These are phyloP conservation scores for Trichoderma sp. DNA, from an alignment of 2,329 filamentous ascomycete species.

Conservation along the genomic window DNA sequence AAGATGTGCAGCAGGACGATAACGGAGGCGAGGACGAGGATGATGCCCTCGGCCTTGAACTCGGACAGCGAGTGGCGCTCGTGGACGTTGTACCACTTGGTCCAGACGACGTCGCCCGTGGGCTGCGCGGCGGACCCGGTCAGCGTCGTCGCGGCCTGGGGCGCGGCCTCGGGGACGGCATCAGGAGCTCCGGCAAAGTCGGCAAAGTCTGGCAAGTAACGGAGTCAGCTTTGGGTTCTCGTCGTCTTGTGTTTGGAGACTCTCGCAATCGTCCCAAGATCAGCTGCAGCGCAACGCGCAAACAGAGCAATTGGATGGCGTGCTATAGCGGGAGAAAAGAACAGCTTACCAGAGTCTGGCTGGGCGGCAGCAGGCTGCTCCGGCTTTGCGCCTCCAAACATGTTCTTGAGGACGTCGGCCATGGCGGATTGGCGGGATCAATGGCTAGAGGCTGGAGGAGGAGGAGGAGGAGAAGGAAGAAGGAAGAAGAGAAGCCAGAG, in stretches of 20 bases:
- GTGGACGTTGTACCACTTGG: slow-evolving; percentile 96
- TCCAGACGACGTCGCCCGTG: slow-evolving; percentile 64
- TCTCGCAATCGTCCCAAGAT: neutral
- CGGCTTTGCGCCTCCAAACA: slow-evolving; percentile 69
- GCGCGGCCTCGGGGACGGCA: slow-evolving; percentile 57
- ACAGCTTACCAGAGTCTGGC: slow-evolving; percentile 64
- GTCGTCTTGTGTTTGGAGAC: neutral
- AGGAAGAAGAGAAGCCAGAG: neutral
- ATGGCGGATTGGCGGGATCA: slow-evolving; percentile 45
- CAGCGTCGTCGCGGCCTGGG: slow-evolving; percentile 52
- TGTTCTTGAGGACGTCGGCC: slow-evolving; percentile 65
- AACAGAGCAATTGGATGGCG: slow-evolving; percentile 3
- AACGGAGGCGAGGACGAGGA: slow-evolving; percentile 73
- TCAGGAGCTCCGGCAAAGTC: slow-evolving; percentile 84
- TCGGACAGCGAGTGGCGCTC: slow-evolving; percentile 83
- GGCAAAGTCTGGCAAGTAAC: slow-evolving; percentile 71
- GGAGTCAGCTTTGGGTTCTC: neutral
- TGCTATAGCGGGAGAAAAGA: slow-evolving; percentile 26
- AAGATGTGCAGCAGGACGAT: slow-evolving; percentile 79
- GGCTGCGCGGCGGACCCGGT: slow-evolving; percentile 50
- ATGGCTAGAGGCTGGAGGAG: slow-evolving; percentile 30
- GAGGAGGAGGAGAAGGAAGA: slow-evolving; percentile 16
- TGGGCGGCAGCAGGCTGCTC: slow-evolving; percentile 49
- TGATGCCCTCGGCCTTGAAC: slow-evolving; percentile 84
- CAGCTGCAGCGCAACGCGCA: neutral